Base-by-base conservation (phyloP, 2,329 filamentous ascomycete genomes). In the Claviceps digitariae region DNA sequence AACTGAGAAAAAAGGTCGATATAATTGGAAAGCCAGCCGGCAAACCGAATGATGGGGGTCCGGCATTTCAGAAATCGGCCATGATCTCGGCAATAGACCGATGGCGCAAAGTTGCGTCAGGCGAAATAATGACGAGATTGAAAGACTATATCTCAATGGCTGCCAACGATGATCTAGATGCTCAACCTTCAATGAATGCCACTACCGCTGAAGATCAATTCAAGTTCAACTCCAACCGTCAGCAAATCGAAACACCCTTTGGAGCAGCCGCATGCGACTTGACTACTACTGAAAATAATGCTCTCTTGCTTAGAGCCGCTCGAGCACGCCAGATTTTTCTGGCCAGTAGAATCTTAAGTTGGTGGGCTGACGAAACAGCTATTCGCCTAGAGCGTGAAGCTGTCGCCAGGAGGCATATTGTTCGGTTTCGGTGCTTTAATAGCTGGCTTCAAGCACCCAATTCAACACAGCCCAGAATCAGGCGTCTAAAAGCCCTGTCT, bases 391-490 rank as follows among this genome's bases (percentile, higher is more conserved):
- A 81, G 57, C 77, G 80, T 43, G 87, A 86, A 4, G 79, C 78
- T 4, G 74, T 81, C 44, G 87, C 86, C 21, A 77, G 85, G 57
- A 74, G 81, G 56, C 85, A 88, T 63, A 81, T 90, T 55, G 69
- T 93, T 52, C 75, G 83, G 53, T 80, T 71, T 54, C 70, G 71
- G 12, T 70, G 65, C 52, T 71, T 70, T 52, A 61, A 61, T 43
- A 62, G 63, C 40, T 71, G 68, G 68, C 65, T 61, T 34, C 63
- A 67, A 50, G 60, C 61, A 7, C 67, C 68, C 15, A 61, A 56
- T 31, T 60, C 63, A 12, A 63, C 59, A 20, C 57, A 63, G 6
- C 66, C 66, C 3, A 60, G 56, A 1, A 56, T 59, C 4, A 65
- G 67, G n/a, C 59, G 63, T 20, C 57, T 71, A 50, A 64, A 60